Base-by-base conservation (phyloP, 2,329 filamentous ascomycete genomes). In the Fusarium sp. region DNA sequence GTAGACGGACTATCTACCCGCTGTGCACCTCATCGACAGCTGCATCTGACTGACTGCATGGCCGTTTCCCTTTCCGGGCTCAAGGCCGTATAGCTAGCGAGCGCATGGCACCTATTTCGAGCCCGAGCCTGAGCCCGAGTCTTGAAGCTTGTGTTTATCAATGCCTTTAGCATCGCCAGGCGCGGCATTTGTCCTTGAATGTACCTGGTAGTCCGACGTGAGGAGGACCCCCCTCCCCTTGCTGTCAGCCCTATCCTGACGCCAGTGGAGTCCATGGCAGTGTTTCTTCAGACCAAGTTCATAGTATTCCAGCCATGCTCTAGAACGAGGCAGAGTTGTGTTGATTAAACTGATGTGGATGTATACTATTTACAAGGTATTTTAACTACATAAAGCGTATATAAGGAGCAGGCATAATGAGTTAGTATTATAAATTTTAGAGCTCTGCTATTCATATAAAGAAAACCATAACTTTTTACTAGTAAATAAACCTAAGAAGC, bases 11-110 rank as follows among this genome's bases (percentile, higher is more conserved):
- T 29, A 47, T 61, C 58, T 61, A 62, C 45, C 61, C 57, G 61
- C 43, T 45, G 23, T 46, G 19, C 63, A 53, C 61, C 46, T 65
- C 53, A 65, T 65, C 61, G 61, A 57, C 9, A 43, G 25, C 37
- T 52, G 53, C 51, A 68, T 65, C 57, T 68, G 54, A 65, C 57
- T 68, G 54, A 65, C 61, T 59, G 58, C 63, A 56, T 67, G 37
- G n/a, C 31, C 17, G 15, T 53, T 35, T 38, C 9, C 43, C 49
- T 7, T 50, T 53, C 44, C 50, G 11, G 63, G 49, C n/a, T 25
- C 55, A 23, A 35, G 11, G 33, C 25, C 29, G 9, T 8, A 25
- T 7, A 19, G 53, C 19, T 15, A n/a, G 43, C 41, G 41, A 41
- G 21, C n/a, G n/a, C n/a, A n/a, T 32, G 15, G 31, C 37, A 32